Conservation (phyloP, 2,329 filamentous ascomycete genomes). For the Mycosphaerella arachidis region DNA sequence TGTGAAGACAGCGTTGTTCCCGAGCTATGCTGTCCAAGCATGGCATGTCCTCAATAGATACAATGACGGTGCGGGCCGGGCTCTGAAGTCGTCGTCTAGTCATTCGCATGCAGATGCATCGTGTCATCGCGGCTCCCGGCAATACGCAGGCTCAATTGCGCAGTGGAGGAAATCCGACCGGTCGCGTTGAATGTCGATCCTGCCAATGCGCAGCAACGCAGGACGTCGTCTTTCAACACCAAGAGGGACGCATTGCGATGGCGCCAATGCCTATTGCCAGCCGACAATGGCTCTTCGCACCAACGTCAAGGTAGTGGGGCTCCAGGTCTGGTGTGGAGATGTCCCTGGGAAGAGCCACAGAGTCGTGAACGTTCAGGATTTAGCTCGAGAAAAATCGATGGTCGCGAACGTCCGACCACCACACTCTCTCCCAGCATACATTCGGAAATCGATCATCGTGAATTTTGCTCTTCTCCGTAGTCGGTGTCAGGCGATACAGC, state of each 20-base stretch:
- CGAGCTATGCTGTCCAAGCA: background rate
- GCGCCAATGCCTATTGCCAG: too few relatives aligned
- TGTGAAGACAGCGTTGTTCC: background rate
- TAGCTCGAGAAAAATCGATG: conserved; percentile 22
- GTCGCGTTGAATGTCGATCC: too few relatives aligned
- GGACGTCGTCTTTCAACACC: too few relatives aligned
- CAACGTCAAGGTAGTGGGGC: too few relatives aligned
- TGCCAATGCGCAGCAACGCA: too few relatives aligned
- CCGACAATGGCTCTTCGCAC: too few relatives aligned
- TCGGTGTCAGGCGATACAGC: conserved; percentile 43
- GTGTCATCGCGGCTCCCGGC: background rate
- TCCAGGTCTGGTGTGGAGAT: too few relatives aligned
- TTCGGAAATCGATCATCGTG: conserved; percentile 34
- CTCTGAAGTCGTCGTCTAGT: background rate
- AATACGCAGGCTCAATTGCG: too few relatives aligned
- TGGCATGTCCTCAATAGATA: background rate
- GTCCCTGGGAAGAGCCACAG: too few relatives aligned
- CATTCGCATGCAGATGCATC: background rate
- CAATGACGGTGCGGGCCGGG: background rate
- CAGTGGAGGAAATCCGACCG: too few relatives aligned
- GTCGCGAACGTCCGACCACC: conserved; percentile 16
- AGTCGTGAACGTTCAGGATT: background rate
- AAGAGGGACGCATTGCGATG: too few relatives aligned
- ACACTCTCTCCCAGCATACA: conserved; percentile 23
- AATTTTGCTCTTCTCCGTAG: conserved; percentile 17